phyloP scores from a whole-genome alignment of 192 early-diverging fungal species.

The Linnemannia schmuckeri region DNA sequence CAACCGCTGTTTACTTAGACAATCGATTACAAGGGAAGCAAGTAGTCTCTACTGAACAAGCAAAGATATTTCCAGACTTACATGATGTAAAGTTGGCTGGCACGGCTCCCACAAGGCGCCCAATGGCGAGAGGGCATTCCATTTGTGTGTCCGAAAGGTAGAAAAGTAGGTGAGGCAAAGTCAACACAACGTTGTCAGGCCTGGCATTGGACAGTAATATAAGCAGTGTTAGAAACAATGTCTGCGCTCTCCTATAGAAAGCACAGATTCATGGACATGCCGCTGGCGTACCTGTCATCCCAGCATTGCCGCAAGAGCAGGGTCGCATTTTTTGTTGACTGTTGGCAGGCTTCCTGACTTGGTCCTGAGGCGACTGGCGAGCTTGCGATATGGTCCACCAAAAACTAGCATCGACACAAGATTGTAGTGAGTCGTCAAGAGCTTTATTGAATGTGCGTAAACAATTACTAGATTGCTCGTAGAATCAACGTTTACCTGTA shows the following conservation, averaged over 20 bases:
- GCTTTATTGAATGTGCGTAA: not conserved
- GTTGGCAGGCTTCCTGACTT: not conserved
- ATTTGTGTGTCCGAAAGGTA: constrained; percentile 29
- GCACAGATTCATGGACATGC: not conserved
- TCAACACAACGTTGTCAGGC: constrained; percentile 38
- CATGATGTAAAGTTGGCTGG: constrained; percentile 35
- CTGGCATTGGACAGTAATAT: not conserved
- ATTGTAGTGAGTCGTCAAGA: not conserved
- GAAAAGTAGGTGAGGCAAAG: constrained; percentile 30
- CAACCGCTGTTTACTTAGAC: not conserved
- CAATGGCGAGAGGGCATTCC: constrained; percentile 38
- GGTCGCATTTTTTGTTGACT: constrained; percentile 22
- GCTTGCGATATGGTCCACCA: constrained; percentile 41
- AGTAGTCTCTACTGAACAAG: not conserved
- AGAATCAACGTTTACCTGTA: constrained; percentile 26
- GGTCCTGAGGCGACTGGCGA: constrained; percentile 5
- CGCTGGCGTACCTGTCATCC: constrained; percentile 23
- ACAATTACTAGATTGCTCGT: not conserved
- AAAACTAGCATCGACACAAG: constrained; percentile 19
- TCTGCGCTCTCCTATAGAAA: not conserved
- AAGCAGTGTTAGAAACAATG: not conserved
- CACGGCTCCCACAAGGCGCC: constrained; percentile 32
- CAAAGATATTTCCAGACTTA: not conserved
- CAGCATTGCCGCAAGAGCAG: constrained; percentile 33
- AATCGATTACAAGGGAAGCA: too few relatives aligned